phyloP scores from a whole-genome alignment of 805 yeast species.

The Helenozyma rhizophorensis region DNA sequence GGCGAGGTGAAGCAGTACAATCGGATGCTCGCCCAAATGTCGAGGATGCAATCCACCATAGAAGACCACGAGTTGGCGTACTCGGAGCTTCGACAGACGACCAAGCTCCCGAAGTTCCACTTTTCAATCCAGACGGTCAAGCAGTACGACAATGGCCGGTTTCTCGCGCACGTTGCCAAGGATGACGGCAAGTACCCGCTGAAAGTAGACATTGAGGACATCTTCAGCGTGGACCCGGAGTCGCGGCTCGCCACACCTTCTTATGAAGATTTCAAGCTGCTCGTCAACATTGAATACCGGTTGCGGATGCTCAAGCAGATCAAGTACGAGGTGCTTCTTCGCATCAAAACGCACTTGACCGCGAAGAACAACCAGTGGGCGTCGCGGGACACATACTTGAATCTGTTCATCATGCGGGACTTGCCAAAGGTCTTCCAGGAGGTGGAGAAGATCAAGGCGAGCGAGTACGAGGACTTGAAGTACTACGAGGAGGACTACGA shows the following conservation, averaged over 20 bases:
- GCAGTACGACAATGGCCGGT: slow-evolving; percentile 18
- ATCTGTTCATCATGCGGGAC: slow-evolving; percentile 25
- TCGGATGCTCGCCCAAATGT: slow-evolving; percentile 24
- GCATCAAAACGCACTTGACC: slow-evolving; percentile 27
- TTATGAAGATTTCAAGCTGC: slow-evolving; percentile 22
- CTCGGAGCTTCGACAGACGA: slow-evolving; percentile 19
- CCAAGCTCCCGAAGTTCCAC: slow-evolving; percentile 24
- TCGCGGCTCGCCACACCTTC: slow-evolving; percentile 25
- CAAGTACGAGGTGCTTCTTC: slow-evolving; percentile 31
- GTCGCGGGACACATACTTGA: slow-evolving; percentile 25
- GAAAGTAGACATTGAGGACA: slow-evolving; percentile 7
- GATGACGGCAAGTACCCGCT: slow-evolving; percentile 6
- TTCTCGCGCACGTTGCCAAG: slow-evolving; percentile 13
- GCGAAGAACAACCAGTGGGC: slow-evolving; percentile 34
- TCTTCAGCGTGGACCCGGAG: slow-evolving; percentile 27
- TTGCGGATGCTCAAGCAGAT: slow-evolving; percentile 29
- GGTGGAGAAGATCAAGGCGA: slow-evolving; percentile 25
- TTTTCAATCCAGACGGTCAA: slow-evolving; percentile 27
- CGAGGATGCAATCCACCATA: slow-evolving; percentile 22
- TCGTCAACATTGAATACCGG: slow-evolving; percentile 31
- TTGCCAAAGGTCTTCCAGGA: slow-evolving; percentile 23
- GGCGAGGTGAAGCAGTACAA: slow-evolving; percentile 27
- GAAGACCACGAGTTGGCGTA: slow-evolving; percentile 19
- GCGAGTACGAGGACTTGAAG: slow-evolving; percentile 25
- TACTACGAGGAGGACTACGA: slow-evolving; percentile 18